phyloP scores from a whole-genome alignment of 768 basidiomycete genomes.

The Leccinum boreale region DNA sequence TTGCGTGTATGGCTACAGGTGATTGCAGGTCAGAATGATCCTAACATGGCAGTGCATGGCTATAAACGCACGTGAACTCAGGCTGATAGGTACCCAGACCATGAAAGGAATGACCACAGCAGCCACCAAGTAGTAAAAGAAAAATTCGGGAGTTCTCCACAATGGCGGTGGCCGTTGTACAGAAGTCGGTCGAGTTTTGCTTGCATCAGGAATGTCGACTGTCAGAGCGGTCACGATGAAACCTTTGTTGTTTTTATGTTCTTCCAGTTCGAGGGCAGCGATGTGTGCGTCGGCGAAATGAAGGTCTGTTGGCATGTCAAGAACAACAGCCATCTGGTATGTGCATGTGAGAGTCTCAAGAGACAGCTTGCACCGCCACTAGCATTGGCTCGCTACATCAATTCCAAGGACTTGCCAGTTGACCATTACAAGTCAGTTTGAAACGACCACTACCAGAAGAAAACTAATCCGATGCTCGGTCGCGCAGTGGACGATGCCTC shows the following conservation, averaged over 20 bases:
- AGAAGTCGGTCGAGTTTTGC: constrained; percentile 26
- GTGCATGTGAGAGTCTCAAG: neutral
- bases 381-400: neutral
- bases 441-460: constrained; percentile 12
- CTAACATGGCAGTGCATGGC: neutral
- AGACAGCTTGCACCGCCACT: constrained; percentile 20
- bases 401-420: constrained; percentile 4
- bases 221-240: constrained; percentile 45
- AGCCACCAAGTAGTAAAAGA: constrained; percentile 64
- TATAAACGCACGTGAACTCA: constrained; percentile 67
- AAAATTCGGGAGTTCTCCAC: constrained; percentile 84
- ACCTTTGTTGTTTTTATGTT: constrained; percentile 22
- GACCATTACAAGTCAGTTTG: constrained; percentile 24
- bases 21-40: constrained; percentile 1
- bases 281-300: constrained; percentile 8
- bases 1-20: constrained; percentile 65
- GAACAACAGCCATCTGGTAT: constrained; percentile 31
- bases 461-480: constrained; percentile 33
- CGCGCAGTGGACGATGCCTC: constrained; percentile 79
- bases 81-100: constrained; percentile 66
- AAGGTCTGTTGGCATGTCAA: constrained; percentile 37
- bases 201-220: constrained; percentile 49
- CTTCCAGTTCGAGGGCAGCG: constrained; percentile 18
- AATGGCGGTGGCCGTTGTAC: constrained; percentile 41
- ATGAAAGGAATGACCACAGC: constrained; percentile 65